Base-by-base conservation (phyloP, 202 grass and related monocot genomes). In the Schoenoplectus triqueter region DNA sequence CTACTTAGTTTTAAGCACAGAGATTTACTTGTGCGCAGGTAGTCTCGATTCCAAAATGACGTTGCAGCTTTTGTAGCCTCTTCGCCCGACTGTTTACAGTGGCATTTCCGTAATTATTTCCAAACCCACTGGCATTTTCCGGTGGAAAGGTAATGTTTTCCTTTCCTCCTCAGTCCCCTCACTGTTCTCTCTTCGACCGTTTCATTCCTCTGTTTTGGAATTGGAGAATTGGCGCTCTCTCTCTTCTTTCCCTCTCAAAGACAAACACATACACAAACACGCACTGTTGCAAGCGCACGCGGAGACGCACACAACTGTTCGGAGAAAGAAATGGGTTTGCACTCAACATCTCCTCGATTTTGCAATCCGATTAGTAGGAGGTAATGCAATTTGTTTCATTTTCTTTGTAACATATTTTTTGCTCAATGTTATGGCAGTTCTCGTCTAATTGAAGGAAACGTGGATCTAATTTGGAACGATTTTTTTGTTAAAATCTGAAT, bases 361-460 rank as follows among this genome's bases (percentile, higher is more conserved):
- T 78, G 92, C 74, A 92, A 87, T 18, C 87, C 94, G 40, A 91
- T 94, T 81, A 91, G 87, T 45, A 92, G 95, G 64, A 97, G 92
- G 95, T 94, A 74, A 87, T 39, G 42, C 66, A 15, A 66, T n/a
- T 60, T 60, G 74, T 61, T 19, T 19, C 15, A 81, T 11, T 73
- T 54, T 39, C 2, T 60, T 22, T 51, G 46, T 0, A 46, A 4
- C 41, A 7, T 3, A 7, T 5, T 66, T 17, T 42, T n/a, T 49
- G 62, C 10, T 54, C 41, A 5, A 66, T 69, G 45, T 82, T 51
- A 31, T n/a, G 40, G 42, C 47, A 40, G 11, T 20, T 82, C 22
- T 69, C 7, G 20, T 50, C 45, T 50, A 73, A 20, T 20, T 64
- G 8, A 42, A 17, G 3, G 54, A 8, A 60, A 52, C 13, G 13